phyloP scores from a whole-genome alignment of 2,329 filamentous ascomycete genomes.

The Aaosphaeria arxii region DNA sequence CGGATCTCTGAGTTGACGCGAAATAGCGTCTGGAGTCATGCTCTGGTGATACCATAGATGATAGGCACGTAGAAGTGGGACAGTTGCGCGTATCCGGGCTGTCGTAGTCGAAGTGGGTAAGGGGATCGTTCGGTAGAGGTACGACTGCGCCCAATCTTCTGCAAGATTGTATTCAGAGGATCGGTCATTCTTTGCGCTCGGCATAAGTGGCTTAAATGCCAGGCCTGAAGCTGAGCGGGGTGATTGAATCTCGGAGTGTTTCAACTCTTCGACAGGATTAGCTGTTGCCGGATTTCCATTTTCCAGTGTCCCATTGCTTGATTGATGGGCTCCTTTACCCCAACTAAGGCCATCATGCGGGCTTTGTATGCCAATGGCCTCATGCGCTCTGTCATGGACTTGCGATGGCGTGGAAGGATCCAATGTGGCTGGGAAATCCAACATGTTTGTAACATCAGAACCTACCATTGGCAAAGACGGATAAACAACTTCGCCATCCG shows the following conservation, averaged over 20 bases:
- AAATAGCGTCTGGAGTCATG: slow-evolving; percentile 19
- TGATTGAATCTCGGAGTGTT: background rate
- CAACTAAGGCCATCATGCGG: too few species aligned
- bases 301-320: background rate
- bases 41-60: slow-evolving; percentile 31
- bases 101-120: slow-evolving; percentile 8
- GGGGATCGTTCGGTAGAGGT: slow-evolving; percentile 28
- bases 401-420: too few species aligned
- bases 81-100: slow-evolving; percentile 27
- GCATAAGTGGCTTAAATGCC: background rate
- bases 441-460: too few species aligned
- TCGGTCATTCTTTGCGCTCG: background rate
- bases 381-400: too few species aligned
- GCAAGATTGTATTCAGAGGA: slow-evolving; percentile 21
- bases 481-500: too few species aligned
- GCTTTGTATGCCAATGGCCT: too few species aligned
- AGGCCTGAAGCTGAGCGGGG: background rate
- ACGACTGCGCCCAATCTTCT: slow-evolving; percentile 25
- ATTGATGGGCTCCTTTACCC: background rate
- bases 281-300: background rate
- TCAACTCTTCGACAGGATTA: background rate
- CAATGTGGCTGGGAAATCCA: too few species aligned
- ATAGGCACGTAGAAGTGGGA: slow-evolving; percentile 31
- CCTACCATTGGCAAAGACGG: background rate
- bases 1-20: slow-evolving; percentile 22